Conservation (phyloP, 148 eudicot genomes). For the Fagopyrum homotropicum region DNA sequence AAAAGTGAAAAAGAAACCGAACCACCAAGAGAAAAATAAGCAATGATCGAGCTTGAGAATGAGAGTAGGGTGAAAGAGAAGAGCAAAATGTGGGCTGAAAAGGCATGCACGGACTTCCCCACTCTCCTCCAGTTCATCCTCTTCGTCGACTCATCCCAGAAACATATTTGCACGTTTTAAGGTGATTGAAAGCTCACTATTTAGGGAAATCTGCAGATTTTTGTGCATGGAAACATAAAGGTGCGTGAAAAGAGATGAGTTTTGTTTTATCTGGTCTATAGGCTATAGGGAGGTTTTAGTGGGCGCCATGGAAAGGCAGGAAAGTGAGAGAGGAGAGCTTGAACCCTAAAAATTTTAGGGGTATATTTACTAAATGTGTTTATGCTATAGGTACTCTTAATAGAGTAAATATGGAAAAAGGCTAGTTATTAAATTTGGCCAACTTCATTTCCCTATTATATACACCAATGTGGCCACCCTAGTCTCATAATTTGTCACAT, state of each 20-base stretch:
- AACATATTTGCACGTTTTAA: neutral
- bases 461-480: no score
- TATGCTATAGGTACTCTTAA: no score
- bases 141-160: conserved; percentile 18
- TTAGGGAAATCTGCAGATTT: neutral
- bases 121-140: conserved; percentile 80
- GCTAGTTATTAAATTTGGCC: no score
- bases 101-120: conserved; percentile 54
- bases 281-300: neutral
- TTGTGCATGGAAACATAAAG: neutral
- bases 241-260: neutral
- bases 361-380: no score
- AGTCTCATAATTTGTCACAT: no score
- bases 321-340: conserved; percentile 3
- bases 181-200: neutral
- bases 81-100: conserved; percentile 55
- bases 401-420: no score
- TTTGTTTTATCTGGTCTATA: neutral
- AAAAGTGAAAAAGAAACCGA: conserved; percentile 13
- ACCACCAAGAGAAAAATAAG: conserved; percentile 79
- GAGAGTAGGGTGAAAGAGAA: conserved; percentile 59
- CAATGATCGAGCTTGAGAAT: conserved; percentile 76
- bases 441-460: no score
- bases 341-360: no score
- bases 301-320: conserved; percentile 3